phyloP scores from a whole-genome alignment of 2,329 filamentous ascomycete genomes.

The Alternaria ventricosa region DNA sequence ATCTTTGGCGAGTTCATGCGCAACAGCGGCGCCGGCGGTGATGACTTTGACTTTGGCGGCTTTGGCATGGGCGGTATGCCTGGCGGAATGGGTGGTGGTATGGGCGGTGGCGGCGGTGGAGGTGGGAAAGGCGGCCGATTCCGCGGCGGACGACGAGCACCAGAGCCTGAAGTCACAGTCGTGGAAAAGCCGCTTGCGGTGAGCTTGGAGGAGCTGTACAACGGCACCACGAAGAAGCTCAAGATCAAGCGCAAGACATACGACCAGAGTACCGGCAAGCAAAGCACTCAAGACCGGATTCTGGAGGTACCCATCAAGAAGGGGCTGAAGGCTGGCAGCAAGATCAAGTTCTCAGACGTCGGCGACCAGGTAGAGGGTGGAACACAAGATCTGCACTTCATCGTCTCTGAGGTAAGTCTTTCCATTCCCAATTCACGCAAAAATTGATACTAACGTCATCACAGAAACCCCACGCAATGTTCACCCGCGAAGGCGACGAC shows the following conservation, averaged over 20 bases:
- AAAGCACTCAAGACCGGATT: conserved; percentile 85
- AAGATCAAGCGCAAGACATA: conserved; percentile 97
- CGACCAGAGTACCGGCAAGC: conserved; percentile 79
- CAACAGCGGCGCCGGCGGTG: conserved; percentile 60
- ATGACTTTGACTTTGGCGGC: conserved; percentile 57
- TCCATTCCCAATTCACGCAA: not conserved
- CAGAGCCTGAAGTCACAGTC: conserved; percentile 85
- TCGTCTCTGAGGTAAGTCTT: conserved; percentile 83
- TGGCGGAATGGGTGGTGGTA: conserved; percentile 43
- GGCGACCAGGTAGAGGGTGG: conserved; percentile 97
- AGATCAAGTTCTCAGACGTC: conserved; percentile 98
- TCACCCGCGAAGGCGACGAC: conserved; percentile 87
- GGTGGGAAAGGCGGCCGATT: conserved; percentile 48
- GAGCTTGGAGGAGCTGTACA: conserved; percentile 86
- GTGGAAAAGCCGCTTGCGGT: conserved; percentile 84
- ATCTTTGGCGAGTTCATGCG: conserved; percentile 88
- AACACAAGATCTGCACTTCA: conserved; percentile 92
- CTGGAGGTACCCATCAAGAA: conserved; percentile 95
- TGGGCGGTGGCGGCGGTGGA: conserved; percentile 60
- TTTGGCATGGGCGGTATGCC: conserved; percentile 46
- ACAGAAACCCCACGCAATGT: conserved; percentile 85
- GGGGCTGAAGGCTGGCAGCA: conserved; percentile 93
- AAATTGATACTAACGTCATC: conserved; percentile 22
- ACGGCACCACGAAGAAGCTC: conserved; percentile 92
- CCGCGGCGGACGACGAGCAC: conserved; percentile 52